These are phyloP conservation scores for Babesia bigemina DNA, from an alignment of 169 alveolate genomes.

Conservation along the genomic window DNA sequence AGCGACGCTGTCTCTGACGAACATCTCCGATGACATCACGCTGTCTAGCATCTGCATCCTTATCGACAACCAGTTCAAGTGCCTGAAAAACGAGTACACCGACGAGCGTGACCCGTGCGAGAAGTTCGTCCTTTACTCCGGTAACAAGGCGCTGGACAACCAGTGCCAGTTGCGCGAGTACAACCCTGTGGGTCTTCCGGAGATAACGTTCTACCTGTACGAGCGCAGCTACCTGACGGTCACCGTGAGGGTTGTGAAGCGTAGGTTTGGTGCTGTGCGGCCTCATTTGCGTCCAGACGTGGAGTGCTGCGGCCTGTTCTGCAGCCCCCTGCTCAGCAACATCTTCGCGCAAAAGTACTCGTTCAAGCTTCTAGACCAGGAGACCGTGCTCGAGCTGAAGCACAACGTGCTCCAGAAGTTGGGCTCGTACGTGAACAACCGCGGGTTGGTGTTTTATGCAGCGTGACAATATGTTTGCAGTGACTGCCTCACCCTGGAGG, in stretches of 20 bases:
- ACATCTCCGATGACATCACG: slow-evolving; percentile 41
- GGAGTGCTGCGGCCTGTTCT: slow-evolving; percentile 50
- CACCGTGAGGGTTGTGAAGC: slow-evolving; percentile 28
- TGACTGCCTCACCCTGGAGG: slow-evolving; percentile 7
- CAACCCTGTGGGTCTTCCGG: slow-evolving; percentile 45
- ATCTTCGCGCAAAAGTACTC: slow-evolving; percentile 26
- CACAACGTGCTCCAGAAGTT: slow-evolving; percentile 20
- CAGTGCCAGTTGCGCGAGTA: slow-evolving; percentile 16
- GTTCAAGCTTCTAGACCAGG: slow-evolving; percentile 50
- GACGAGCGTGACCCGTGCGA: slow-evolving; percentile 24
- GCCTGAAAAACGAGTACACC: slow-evolving; percentile 23
- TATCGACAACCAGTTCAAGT: slow-evolving; percentile 25
- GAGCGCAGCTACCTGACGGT: slow-evolving; percentile 20
- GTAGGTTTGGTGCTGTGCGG: slow-evolving; percentile 10
- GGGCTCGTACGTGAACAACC: slow-evolving; percentile 9
- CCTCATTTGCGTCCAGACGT: slow-evolving; percentile 11
- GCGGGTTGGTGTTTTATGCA: slow-evolving; percentile 11
- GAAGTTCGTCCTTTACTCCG: slow-evolving; percentile 49
- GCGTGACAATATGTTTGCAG: neutral
- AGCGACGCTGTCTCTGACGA: slow-evolving; percentile 27
- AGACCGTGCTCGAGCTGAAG: slow-evolving; percentile 40
- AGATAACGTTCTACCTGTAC: slow-evolving; percentile 48
- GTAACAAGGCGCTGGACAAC: slow-evolving; percentile 41
- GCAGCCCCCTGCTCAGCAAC: slow-evolving; percentile 28
- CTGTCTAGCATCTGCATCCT: slow-evolving; percentile 24